These are phyloP conservation scores for Monosporozyma aquatica DNA, from an alignment of 805 yeast species.

Conservation along the genomic window DNA sequence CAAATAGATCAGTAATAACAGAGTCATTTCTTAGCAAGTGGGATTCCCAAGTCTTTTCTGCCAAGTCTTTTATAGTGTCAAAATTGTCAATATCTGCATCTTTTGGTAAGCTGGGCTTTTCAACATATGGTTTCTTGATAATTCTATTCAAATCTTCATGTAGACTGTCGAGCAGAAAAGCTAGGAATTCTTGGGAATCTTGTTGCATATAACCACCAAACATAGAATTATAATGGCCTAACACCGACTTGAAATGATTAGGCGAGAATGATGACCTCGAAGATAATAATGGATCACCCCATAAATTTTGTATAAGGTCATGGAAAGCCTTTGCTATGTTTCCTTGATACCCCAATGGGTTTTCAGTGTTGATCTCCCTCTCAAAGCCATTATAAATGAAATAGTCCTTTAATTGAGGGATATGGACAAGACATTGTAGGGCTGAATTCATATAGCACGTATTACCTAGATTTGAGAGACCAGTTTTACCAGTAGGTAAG, in stretches of 20 bases:
- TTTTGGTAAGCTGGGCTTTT: conserved; percentile 67
- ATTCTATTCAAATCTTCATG: conserved; percentile 91
- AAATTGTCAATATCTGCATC: conserved; percentile 51
- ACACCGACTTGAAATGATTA: conserved; percentile 61
- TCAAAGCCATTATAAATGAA: conserved; percentile 54
- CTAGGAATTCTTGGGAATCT: conserved; percentile 90
- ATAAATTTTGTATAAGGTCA: conserved; percentile 50
- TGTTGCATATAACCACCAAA: conserved; percentile 87
- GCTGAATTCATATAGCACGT: conserved; percentile 95
- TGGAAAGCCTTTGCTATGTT: conserved; percentile 74
- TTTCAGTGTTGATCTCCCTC: conserved; percentile 59
- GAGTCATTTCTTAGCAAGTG: conserved; percentile 80
- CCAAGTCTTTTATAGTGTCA: conserved; percentile 49
- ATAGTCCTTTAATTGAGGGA: conserved; percentile 73
- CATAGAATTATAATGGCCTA: conserved; percentile 73
- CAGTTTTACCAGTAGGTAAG: conserved; percentile 41
- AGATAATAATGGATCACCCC: conserved; percentile 28
- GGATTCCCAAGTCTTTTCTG: conserved; percentile 69
- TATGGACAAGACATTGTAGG: conserved; percentile 76
- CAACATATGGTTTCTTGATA: conserved; percentile 72
- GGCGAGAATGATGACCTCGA: conserved; percentile 43
- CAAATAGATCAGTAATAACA: conserved; percentile 72
- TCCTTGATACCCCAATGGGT: conserved; percentile 84
- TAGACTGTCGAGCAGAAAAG: conserved; percentile 80
- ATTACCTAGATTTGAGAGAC: conserved; percentile 73